phyloP scores from a whole-genome alignment of 2,329 filamentous ascomycete species.

The Botrytis fabae region DNA sequence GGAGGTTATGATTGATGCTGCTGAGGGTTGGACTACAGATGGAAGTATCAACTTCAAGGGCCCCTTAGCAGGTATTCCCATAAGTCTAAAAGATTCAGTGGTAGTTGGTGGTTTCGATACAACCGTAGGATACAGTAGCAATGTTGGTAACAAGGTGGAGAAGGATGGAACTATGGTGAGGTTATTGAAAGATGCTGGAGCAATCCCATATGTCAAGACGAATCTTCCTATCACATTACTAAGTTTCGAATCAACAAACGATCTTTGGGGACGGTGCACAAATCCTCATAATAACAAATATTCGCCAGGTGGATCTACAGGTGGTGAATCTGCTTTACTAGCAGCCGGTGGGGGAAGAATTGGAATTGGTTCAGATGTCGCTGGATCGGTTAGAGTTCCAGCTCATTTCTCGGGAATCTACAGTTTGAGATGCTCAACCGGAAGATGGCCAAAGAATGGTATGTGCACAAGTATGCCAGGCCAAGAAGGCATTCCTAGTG shows the following conservation, averaged over 20 bases:
- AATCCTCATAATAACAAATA: slow-evolving; percentile 86
- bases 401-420: slow-evolving; percentile 92
- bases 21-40: slow-evolving; percentile 67
- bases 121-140: slow-evolving; percentile 75
- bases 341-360: slow-evolving; percentile 80
- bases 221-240: slow-evolving; percentile 75
- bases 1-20: slow-evolving; percentile 77
- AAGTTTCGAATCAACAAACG: slow-evolving; percentile 48
- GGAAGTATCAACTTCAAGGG: slow-evolving; percentile 70
- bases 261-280: slow-evolving; percentile 76
- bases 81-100: slow-evolving; percentile 81
- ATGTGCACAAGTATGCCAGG: slow-evolving; percentile 87
- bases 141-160: slow-evolving; percentile 74
- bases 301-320: slow-evolving; percentile 82
- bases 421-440: slow-evolving; percentile 81
- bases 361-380: slow-evolving; percentile 84
- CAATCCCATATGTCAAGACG: slow-evolving; percentile 90
- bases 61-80: slow-evolving; percentile 81
- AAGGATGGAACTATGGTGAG: slow-evolving; percentile 71
- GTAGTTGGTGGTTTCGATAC: slow-evolving; percentile 82
- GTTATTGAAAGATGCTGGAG: slow-evolving; percentile 82
- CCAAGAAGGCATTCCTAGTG: slow-evolving; percentile 84
- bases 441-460: slow-evolving; percentile 84
- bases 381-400: slow-evolving; percentile 81
- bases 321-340: slow-evolving; percentile 70